These are phyloP conservation scores for Acorus gramineus DNA, from an alignment of 106 monocot genomes.

Conservation along the genomic window DNA sequence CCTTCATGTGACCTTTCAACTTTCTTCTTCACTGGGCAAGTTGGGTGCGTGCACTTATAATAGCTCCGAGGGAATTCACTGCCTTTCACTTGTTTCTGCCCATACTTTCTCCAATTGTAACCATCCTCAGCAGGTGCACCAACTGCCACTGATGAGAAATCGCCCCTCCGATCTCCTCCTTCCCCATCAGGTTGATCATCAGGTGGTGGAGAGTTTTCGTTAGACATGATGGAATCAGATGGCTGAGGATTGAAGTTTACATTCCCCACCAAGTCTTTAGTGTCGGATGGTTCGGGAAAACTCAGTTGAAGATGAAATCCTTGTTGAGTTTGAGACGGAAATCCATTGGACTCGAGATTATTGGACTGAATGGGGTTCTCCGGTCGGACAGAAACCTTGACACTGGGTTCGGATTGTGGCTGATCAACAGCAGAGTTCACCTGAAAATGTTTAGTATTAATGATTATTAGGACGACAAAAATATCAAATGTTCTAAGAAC, in stretches of 20 bases:
- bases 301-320: slow-evolving; percentile 12
- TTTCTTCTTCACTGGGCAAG: slow-evolving; percentile 78
- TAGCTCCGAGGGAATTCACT: slow-evolving; percentile 88
- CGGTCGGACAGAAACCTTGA: slow-evolving; percentile 18
- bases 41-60: slow-evolving; percentile 82
- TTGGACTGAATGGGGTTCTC: slow-evolving; percentile 3
- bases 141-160: slow-evolving; percentile 22
- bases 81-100: slow-evolving; percentile 88
- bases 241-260: slow-evolving; percentile 9
- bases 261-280: slow-evolving; percentile 18
- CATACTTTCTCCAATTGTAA: slow-evolving; percentile 95
- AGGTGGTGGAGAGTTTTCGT: slow-evolving; percentile 24
- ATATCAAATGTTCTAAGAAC: no score
- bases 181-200: slow-evolving; percentile 34
- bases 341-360: not conserved
- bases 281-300: slow-evolving; percentile 17
- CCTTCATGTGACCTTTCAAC: slow-evolving; percentile 77
- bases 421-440: not conserved
- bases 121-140: slow-evolving; percentile 56
- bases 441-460: slow-evolving; percentile 2
- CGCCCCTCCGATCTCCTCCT: slow-evolving; percentile 28
- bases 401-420: slow-evolving; percentile 16
- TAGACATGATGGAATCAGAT: slow-evolving; percentile 26
- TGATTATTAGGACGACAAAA: not conserved
- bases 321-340: slow-evolving; percentile 7